Percentiles rank a stretch among this genome's conserved stretches.
Conservation (phyloP, 257 asterid species). For the Catharanthus roseus region DNA sequence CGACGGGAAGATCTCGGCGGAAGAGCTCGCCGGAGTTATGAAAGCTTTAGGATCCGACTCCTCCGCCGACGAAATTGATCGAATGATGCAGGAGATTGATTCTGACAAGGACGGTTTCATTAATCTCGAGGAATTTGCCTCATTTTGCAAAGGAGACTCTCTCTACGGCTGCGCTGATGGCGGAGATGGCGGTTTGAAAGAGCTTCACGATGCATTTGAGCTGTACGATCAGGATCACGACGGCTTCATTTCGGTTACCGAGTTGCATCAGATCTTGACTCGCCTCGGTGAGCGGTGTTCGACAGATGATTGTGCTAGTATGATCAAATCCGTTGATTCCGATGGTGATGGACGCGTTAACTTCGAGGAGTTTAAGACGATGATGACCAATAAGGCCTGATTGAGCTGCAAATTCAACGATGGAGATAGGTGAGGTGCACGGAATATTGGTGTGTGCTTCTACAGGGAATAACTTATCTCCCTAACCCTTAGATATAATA, state of each 20-base stretch:
- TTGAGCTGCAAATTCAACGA: not conserved
- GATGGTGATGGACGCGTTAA: constrained; percentile 75
- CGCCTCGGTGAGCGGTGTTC: constrained; percentile 73
- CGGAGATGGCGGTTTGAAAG: constrained; percentile 37
- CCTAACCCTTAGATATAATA: not conserved
- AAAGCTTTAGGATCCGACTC: constrained; percentile 58
- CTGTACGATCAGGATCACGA: constrained; percentile 75
- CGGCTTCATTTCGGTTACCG: constrained; percentile 68
- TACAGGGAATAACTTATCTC: not conserved
- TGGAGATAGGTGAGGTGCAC: constrained; percentile 5
- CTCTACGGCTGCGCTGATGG: constrained; percentile 20
- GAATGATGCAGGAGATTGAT: constrained; percentile 71
- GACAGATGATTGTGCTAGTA: constrained; percentile 52
- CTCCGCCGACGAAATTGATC: constrained; percentile 43
- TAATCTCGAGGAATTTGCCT: constrained; percentile 62
- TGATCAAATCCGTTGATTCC: constrained; percentile 72
- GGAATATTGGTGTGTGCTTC: not conserved
- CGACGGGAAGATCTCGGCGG: constrained; percentile 81
- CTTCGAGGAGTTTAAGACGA: constrained; percentile 66
- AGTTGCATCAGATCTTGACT: constrained; percentile 67
- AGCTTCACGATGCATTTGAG: constrained; percentile 75
- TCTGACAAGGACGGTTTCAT: constrained; percentile 82
- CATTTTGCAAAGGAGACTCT: constrained; percentile 43
- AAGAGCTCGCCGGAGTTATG: constrained; percentile 62
- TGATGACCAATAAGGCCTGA: constrained; percentile 52